A percentile compares a stretch with the other conserved stretches of the same genome.
These are phyloP conservation scores for Botrytis porri DNA, from an alignment of 2,329 filamentous ascomycete species.

Conservation along the genomic window DNA sequence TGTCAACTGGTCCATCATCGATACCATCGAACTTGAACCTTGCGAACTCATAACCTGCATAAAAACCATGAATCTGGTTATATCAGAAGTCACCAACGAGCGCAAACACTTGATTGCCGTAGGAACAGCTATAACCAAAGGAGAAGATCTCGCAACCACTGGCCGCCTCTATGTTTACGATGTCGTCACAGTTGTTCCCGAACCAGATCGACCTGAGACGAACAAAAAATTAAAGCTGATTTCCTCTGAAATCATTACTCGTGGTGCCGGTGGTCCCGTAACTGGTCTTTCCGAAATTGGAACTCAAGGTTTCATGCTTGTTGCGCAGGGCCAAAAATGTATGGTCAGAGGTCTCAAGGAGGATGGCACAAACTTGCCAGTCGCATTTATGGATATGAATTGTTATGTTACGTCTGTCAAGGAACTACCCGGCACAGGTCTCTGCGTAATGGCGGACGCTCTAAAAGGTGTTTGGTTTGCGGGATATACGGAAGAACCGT, in stretches of 20 bases:
- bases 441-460: conserved; percentile 85
- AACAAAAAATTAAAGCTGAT: conserved; percentile 82
- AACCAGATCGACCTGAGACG: conserved; percentile 81
- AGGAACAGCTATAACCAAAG: conserved; percentile 80
- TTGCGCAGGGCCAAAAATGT: conserved; percentile 92
- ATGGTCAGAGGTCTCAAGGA: conserved; percentile 96
- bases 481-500: conserved; percentile 94
- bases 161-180: conserved; percentile 90
- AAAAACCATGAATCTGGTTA: conserved; percentile 78
- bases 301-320: conserved; percentile 82
- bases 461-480: conserved; percentile 95
- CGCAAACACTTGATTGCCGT: conserved; percentile 78
- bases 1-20: conserved; percentile 72
- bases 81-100: conserved; percentile 88
- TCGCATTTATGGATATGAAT: conserved; percentile 97
- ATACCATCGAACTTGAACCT: conserved; percentile 68
- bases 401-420: conserved; percentile 87
- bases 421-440: conserved; percentile 75
- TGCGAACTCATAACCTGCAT: conserved; percentile 79
- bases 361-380: conserved; percentile 85
- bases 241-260: conserved; percentile 84
- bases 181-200: conserved; percentile 85
- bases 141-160: conserved; percentile 84
- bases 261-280: conserved; percentile 86
- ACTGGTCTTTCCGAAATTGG: conserved; percentile 83